phyloP scores from a whole-genome alignment of 176 grass and related monocot genomes.

The Juncus effusus region DNA sequence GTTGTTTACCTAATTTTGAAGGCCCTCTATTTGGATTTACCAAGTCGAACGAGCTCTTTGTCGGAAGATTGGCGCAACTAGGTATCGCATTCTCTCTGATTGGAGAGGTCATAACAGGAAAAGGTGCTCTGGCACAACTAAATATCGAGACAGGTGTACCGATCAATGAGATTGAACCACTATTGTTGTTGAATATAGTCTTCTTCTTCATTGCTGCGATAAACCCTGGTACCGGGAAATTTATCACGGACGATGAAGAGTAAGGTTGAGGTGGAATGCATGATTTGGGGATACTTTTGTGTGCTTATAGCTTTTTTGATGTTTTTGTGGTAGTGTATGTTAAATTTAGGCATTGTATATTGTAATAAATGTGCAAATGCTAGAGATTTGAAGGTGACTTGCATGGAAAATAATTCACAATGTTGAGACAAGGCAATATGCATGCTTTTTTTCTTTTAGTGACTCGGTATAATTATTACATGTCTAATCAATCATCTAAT shows the following conservation, averaged over 20 bases:
- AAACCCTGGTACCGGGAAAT: slow-evolving; percentile 56
- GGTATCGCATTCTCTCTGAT: slow-evolving; percentile 65
- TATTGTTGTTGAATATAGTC: slow-evolving; percentile 46
- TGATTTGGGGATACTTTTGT: not conserved
- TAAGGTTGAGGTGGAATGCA: not conserved
- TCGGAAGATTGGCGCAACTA: slow-evolving; percentile 52
- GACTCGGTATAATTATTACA: no score
- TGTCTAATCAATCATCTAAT: no score
- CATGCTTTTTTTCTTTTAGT: not conserved
- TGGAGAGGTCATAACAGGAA: slow-evolving; percentile 55
- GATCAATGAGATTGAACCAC: slow-evolving; percentile 52
- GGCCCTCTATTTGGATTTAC: slow-evolving; percentile 66
- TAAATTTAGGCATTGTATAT: slow-evolving; percentile 5
- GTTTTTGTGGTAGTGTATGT: slow-evolving; percentile 18
- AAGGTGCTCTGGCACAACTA: slow-evolving; percentile 56
- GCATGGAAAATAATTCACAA: slow-evolving; percentile 7
- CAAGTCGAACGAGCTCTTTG: slow-evolving; percentile 67
- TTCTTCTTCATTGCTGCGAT: slow-evolving; percentile 68
- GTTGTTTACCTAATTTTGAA: slow-evolving; percentile 23
- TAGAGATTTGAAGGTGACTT: slow-evolving; percentile 22
- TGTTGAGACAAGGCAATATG: not conserved
- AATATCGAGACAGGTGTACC: slow-evolving; percentile 64
- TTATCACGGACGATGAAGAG: slow-evolving; percentile 46
- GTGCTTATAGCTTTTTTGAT: not conserved
- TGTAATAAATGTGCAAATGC: slow-evolving; percentile 13